These are phyloP conservation scores for Candida xiaguanensis DNA, from an alignment of 805 yeast species.

Conservation along the genomic window DNA sequence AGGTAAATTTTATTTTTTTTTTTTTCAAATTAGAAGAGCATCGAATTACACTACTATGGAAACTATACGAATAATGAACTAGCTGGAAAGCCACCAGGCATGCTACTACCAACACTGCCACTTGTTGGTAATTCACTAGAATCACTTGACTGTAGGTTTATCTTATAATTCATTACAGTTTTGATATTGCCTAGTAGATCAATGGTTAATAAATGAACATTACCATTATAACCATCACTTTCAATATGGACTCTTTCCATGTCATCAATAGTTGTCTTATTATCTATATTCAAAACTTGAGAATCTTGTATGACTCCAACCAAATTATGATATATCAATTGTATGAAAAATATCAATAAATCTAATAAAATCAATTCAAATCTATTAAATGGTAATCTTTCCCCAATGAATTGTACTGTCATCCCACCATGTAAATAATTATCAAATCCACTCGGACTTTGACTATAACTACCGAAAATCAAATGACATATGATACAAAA, in stretches of 20 bases:
- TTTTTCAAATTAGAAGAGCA: slow-evolving; percentile 2
- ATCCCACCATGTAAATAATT: slow-evolving; percentile 29
- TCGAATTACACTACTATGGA: slow-evolving; percentile 2
- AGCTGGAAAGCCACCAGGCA: slow-evolving; percentile 5
- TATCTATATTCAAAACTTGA: slow-evolving; percentile 18
- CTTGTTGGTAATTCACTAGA: neutral
- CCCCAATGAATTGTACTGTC: slow-evolving; percentile 38
- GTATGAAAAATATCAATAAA: slow-evolving; percentile 20
- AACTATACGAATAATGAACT: slow-evolving; percentile 9
- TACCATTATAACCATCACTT: slow-evolving; percentile 40
- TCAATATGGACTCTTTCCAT: slow-evolving; percentile 16
- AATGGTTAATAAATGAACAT: slow-evolving; percentile 27
- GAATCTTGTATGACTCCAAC: slow-evolving; percentile 32
- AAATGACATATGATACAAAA: slow-evolving; percentile 25
- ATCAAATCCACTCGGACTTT: slow-evolving; percentile 13
- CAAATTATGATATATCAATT: slow-evolving; percentile 29
- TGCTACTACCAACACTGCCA: neutral
- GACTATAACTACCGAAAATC: slow-evolving; percentile 21
- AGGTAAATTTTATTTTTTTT: neutral
- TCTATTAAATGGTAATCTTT: slow-evolving; percentile 23
- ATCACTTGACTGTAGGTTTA: neutral
- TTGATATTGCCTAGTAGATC: slow-evolving; percentile 18
- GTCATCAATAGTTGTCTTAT: slow-evolving; percentile 1
- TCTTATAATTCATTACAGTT: slow-evolving; percentile 9
- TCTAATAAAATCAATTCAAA: slow-evolving; percentile 27